A percentile compares a stretch with the other conserved stretches of the same genome.
phyloP scores from a whole-genome alignment of 768 basidiomycete genomes.

The Trichaptum fuscoviolaceum region DNA sequence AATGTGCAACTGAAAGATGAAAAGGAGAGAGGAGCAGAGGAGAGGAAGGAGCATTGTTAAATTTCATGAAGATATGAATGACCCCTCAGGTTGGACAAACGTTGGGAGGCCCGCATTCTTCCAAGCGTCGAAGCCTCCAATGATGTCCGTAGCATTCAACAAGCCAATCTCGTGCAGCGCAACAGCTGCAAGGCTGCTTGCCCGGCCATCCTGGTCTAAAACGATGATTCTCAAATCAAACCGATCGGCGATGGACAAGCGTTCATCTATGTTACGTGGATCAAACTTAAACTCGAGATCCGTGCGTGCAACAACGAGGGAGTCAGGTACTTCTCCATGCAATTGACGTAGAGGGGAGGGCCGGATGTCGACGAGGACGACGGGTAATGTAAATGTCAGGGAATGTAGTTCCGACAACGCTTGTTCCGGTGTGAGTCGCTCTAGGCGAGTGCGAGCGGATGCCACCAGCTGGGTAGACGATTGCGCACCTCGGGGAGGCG shows the following conservation, averaged over 20 bases:
- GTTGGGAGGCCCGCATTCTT: slow-evolving; percentile 55
- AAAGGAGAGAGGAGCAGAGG: neutral
- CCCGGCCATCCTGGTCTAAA: slow-evolving; percentile 69
- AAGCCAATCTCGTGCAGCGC: slow-evolving; percentile 66
- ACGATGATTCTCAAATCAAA: slow-evolving; percentile 73
- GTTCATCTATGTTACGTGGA: slow-evolving; percentile 47
- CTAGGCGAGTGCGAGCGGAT: slow-evolving; percentile 55
- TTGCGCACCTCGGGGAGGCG: slow-evolving; percentile 60
- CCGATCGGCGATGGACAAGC: slow-evolving; percentile 63
- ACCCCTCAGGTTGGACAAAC: neutral
- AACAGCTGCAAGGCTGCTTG: slow-evolving; percentile 68
- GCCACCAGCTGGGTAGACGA: slow-evolving; percentile 53
- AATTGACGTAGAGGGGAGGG: slow-evolving; percentile 52
- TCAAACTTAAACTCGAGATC: slow-evolving; percentile 79
- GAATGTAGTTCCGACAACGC: slow-evolving; percentile 56
- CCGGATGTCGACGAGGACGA: slow-evolving; percentile 75
- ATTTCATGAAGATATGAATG: neutral
- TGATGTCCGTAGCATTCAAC: slow-evolving; percentile 70
- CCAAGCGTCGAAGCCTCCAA: slow-evolving; percentile 74
- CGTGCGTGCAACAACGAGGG: slow-evolving; percentile 72
- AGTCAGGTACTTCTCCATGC: slow-evolving; percentile 58
- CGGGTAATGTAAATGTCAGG: slow-evolving; percentile 46
- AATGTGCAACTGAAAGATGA: too few species aligned
- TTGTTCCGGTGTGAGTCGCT: slow-evolving; percentile 54
- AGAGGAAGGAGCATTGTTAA: neutral